These are phyloP conservation scores for Neopestalotiopsis clavispora DNA, from an alignment of 2,329 filamentous ascomycete genomes.

Conservation along the genomic window DNA sequence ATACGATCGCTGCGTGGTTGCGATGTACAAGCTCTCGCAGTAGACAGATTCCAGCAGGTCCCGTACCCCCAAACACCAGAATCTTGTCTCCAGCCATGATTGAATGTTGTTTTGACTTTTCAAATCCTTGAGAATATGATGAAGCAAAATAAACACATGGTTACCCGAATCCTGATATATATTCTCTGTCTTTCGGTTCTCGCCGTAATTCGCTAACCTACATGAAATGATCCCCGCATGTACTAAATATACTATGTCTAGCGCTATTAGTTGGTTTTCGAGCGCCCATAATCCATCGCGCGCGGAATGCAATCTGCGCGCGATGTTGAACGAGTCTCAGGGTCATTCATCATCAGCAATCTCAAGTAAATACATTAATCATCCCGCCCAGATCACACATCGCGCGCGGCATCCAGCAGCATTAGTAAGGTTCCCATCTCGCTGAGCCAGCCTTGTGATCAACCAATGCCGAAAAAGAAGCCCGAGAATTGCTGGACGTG, in stretches of 20 bases:
- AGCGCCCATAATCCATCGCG: background rate
- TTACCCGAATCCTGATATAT: too few relatives aligned
- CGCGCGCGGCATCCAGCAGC: background rate
- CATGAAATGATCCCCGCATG: background rate
- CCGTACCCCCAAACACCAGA: constrained; percentile 38
- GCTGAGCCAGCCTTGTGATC: background rate
- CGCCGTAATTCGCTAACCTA: too few relatives aligned
- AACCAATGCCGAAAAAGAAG: constrained; percentile 5
- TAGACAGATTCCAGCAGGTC: constrained; percentile 36
- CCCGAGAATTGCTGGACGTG: constrained; percentile 63
- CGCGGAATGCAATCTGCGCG: background rate
- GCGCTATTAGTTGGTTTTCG: background rate
- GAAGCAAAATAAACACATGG: background rate
- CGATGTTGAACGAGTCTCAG: too few relatives aligned
- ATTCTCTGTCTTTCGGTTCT: too few relatives aligned
- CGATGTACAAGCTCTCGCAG: constrained; percentile 34
- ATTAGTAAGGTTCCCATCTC: background rate
- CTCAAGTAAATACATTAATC: too few relatives aligned
- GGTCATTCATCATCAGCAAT: too few relatives aligned
- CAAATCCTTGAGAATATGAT: background rate
- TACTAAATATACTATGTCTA: background rate
- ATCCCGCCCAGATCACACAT: too few relatives aligned
- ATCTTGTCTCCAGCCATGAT: constrained; percentile 24
- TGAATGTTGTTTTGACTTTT: too few relatives aligned
- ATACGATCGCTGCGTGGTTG: constrained; percentile 30